Evolutionary conservation across 306 rosid genomes (phyloP), one percentile per base, ranked within the genome.

Genomic region (Coriaria nepalensis): DNA sequence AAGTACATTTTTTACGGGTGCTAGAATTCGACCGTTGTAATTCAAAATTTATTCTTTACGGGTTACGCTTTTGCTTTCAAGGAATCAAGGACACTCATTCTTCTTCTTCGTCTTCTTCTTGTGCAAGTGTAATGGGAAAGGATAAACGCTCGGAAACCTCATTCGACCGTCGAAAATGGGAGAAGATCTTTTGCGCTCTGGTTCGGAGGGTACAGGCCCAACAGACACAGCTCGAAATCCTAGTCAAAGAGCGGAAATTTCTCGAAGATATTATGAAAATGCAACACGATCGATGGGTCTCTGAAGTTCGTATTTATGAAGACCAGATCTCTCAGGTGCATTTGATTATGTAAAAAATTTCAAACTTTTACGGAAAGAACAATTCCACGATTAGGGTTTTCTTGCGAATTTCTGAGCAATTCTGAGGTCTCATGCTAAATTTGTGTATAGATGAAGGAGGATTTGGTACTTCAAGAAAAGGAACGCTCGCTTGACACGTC

Each of bases 201-300:
- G 75, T 69, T 36, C 66, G 70, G 34, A 81, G 81, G 72, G 15
- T 82, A 40, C 63, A 55, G 35, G 59, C 50, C 41, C 82, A 78
- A 71, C 87, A 84, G 44, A 61, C 56, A 8, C 84, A 85, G 79
- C 76, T 90, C 44, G 87, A 67, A 15, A 54, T 75, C 5, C 70
- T 81, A 45, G 70, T 68, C 15, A 57, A 35, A 36, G 79, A 71
- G 43, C 72, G 84, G 11, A 75, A 71, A 43, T 15, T 75, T 56
- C 76, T 81, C 36, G 67, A 73, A 71, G 79, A 81, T 46, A 81
- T 74, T 0, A 37, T 79, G 45, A 38, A 37, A 56, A 49, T 59
- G 72, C 86, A 78, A 60, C 77, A 82, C 35, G 75, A 77, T 6
- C 74, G 72, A 4, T 75, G 87, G 98, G 13, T 5, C 50, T 79